Evolutionary conservation across 768 basidiomycete genomes (phyloP), one percentile per base, ranked within the genome.

Genomic region (Cystofilobasidium ferigula): DNA sequence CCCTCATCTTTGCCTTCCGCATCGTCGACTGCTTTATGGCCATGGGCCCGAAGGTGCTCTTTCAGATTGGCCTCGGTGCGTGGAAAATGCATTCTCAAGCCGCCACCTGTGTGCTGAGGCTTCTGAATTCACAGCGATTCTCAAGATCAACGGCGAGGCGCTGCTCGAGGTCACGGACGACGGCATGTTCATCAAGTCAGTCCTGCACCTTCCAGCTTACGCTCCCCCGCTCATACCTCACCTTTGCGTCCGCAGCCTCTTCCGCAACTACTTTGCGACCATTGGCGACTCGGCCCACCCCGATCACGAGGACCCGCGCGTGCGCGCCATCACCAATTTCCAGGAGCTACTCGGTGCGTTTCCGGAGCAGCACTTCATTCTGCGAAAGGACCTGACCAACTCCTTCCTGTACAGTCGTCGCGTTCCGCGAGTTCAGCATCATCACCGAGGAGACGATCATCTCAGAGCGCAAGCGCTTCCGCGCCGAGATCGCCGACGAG

Each of bases 21-120:
- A 89, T 95, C 73, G 90, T 93, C 2, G 93, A 98, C 74, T 97
- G 93, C 74, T 93, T 97, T 79, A 86, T 97, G 78, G 92, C 91
- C 71, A 97, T 99, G 94, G 95, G 95, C 0, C 90, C 93, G 0
- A 98, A 94, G 72, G 95, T 99, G 1, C 78, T 99, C 47, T 99
- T 99, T 80, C 95, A 99, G 83, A 89, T 99, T 62, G 94, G 92
- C 71, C 66, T 74, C 6, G 71, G 73, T 75, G 35, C 69, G 70
- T 64, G 12, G 7, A 0, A 10, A 32, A 12, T 32, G 38, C 22
- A 36, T 56, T 51, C 28, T n/a, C 13, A 22, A 8, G 24, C 8
- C 14, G 20, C 32, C 24, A 20, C 20, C 2, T 30, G 24, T 8
- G 12, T 14, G 36, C 24, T 40, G 40, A 48, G 48, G 53, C 26